Evolutionary conservation across 192 early-diverging fungal genomes (phyloP), one percentile per base, ranked within the genome.

Genomic region (Haplosporangium gracile): DNA sequence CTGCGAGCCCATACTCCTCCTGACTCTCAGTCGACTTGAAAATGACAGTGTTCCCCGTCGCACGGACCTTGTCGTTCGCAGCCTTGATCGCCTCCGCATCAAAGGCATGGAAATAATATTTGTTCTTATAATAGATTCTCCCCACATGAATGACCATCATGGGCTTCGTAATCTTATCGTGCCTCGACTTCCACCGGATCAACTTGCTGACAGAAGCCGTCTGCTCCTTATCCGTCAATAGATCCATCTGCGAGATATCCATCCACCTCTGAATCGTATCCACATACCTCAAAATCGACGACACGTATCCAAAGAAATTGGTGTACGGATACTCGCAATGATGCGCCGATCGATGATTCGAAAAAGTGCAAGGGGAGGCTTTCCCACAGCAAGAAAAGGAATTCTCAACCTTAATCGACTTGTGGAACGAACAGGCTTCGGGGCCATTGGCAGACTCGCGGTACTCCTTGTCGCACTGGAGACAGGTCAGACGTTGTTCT

Each of bases 131-230:
- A 57, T 53, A 76, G n/a, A 90, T 76, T 0, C 70, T 70, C 32
- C 90, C 90, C 47, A 89, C 78, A 74, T 77, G 84, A 68, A 91
- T 81, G 20, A 90, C 53, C 60, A 91, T 82, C 75, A 85, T 78
- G 15, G 77, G 78, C 74, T 90, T 82, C 34, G 68, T 32, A 20
- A 91, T 76, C 45, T 43, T 40, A 26, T 80, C 72, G 18, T 80
- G 77, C 1, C n/a, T 40, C 0, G 81, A 68, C 2, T 75, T 70
- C 89, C 89, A 91, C 45, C 89, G 79, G 42, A 89, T 15, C 38
- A 91, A 68, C 32, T 84, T 87, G 47, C 89, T 80, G 7, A 90
- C 55, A 13, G 20, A 70, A 0, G 87, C 89, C 2, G 72, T 83
- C 47, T 90, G 80, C 26, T 51, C 34, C 7, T 75, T n/a, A 8